Evolutionary conservation across 192 early-diverging fungal genomes (phyloP), one percentile per base, ranked within the genome.

Genomic region (Chytriomyces hyalinus): DNA sequence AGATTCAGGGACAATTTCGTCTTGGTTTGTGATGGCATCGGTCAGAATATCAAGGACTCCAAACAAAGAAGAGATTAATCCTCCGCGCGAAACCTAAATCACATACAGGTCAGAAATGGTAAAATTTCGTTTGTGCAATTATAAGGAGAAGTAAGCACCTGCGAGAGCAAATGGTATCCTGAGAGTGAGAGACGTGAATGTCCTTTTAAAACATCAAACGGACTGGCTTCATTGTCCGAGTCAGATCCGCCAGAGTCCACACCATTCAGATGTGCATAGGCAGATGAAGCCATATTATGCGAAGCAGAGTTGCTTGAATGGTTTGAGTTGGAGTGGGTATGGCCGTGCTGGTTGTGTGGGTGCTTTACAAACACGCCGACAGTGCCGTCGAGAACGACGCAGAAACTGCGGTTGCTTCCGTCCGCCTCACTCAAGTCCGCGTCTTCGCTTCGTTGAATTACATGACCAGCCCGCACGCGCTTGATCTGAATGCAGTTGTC

Each of bases 351-450:
- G 36, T 36, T 36, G 8, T 81, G 80, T 43, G 53, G 75, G 46
- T 78, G 81, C 68, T 92, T 90, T 44, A 97, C 88, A 84, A 88
- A 98, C 9, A 98, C 93, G 80, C 97, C 94, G 57, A 99, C 92
- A 72, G 89, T 85, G 43, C 97, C 97, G 65, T 99, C 97, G 20
- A 98, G 93, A 4, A 99, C 97, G 62, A 98, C 92, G 80, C 94
- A 97, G 76, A 99, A 99, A 57, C 90, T 93, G 43, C 63, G 73
- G 51, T 88, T 82, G 64, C 91, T 88, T 36, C 93, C 93, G 65
- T 53, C n/a, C 65, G 75, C 60, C 84, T 57, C 53, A 57, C 15
- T 20, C 15, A 20, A 20, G 53, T 20, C 20, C 4, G 53, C 2
- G 86, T 61, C 50, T 82, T 76, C 62, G 36, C 15, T 44, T 11